These are phyloP conservation scores for Ophiostoma pallidulum DNA, from an alignment of 2,329 filamentous ascomycete species.

Conservation along the genomic window DNA sequence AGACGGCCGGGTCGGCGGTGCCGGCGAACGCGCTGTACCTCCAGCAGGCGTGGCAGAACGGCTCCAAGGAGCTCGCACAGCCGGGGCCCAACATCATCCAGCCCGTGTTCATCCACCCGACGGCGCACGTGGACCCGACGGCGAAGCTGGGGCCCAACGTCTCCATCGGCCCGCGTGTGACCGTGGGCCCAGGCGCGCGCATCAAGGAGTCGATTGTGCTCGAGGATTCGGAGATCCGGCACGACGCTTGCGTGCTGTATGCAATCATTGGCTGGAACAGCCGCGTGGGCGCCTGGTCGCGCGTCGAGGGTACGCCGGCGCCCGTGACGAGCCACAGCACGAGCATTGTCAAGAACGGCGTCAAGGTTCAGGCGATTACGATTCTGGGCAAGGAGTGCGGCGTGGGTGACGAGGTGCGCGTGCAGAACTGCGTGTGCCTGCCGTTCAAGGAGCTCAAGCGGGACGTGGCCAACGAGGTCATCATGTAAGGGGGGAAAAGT, in stretches of 20 bases:
- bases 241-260: conserved; percentile 91
- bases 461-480: conserved; percentile 81
- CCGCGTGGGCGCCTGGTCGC: conserved; percentile 93
- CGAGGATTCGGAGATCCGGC: conserved; percentile 91
- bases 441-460: conserved; percentile 96
- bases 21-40: conserved; percentile 95
- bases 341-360: conserved; percentile 91
- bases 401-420: conserved; percentile 86
- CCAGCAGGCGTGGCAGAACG: conserved; percentile 80
- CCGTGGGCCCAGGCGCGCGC: conserved; percentile 76
- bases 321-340: conserved; percentile 82
- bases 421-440: conserved; percentile 96
- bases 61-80: conserved; percentile 69
- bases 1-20: conserved; percentile 93
- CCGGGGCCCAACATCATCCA: conserved; percentile 82
- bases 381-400: conserved; percentile 94
- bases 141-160: conserved; percentile 97
- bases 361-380: conserved; percentile 97
- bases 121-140: conserved; percentile 81
- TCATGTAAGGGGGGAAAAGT: conserved; percentile 79
- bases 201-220: conserved; percentile 95
- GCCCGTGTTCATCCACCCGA: conserved; percentile 91
- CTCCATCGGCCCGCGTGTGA: conserved; percentile 81
- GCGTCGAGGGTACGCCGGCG: conserved; percentile 90
- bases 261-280: conserved; percentile 96